Base-by-base conservation (phyloP, 2,329 filamentous ascomycete species). In the Nannizziopsis barbatae region DNA sequence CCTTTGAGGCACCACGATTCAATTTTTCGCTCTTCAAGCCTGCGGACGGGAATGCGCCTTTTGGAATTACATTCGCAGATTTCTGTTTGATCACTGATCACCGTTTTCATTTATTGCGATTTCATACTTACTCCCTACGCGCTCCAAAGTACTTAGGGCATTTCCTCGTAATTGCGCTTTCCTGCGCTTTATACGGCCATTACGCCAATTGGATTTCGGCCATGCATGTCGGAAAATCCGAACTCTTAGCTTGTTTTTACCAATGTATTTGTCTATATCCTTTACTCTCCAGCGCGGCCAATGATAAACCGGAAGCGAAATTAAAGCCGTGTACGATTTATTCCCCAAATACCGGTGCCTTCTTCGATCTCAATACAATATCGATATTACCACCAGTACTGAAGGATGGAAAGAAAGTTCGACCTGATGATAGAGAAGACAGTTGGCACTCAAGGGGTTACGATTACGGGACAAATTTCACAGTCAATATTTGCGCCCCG, bases 281-380 rank as follows among this genome's bases (percentile, higher is more conserved):
- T n/a, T 52, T 63, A 40, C 55, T 57, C 18, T 56, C 62, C 11
- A 53, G 57, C 33, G 65, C 67, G 42, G 62, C 66, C 18, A 64
- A 69, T 56, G 62, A 71, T 60, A 51, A 58, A 7, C 64, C 64
- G 36, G 61, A 73, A 52, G 58, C 66, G 32, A 44, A 38, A n/a
- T 61, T 68, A 39, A 71, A 73, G 47, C 74, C 78, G 53, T 83
- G 79, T 61, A 79, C 79, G n/a, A 75, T 78, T 49, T 72, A 74
- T 53, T 81, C 77, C 18, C 74, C 77, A 2, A 73, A 70, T n/a
- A 75, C 72, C 10, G 77, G 78, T 49, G 69, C 75, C 47, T 82
- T 79, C 68, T 82, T 80, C 65, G 79, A 83, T 58, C 69, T 83
- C 22, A 79, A 72, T 55, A 68, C 73, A 6, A 71, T 83, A 54